Evolutionary conservation across 768 basidiomycete species (phyloP).

Genomic region (Imleria badia): DNA sequence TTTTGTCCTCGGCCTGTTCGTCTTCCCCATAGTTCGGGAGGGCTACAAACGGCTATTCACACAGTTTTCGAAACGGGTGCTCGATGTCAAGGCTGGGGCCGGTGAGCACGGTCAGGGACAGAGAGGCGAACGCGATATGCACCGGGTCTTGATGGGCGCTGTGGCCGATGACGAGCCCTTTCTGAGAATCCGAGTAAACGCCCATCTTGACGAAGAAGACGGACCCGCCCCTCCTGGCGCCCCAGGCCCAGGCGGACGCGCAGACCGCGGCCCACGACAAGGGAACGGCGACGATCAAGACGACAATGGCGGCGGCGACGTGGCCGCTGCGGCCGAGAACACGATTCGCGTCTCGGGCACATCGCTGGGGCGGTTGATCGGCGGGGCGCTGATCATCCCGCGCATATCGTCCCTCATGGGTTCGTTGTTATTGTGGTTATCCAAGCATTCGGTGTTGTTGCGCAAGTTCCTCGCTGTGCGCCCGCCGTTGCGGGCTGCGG

Average conservation of each 20-base stretch:
- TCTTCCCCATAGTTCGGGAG: slow-evolving; percentile 47
- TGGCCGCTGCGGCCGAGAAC: slow-evolving; percentile 54
- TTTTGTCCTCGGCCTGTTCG: slow-evolving; percentile 50
- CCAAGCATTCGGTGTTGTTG: slow-evolving; percentile 35
- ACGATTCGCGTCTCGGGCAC: slow-evolving; percentile 56
- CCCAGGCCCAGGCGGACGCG: slow-evolving; percentile 10
- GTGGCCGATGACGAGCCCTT: slow-evolving; percentile 30
- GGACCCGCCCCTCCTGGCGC: slow-evolving; percentile 13
- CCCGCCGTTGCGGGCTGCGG: slow-evolving; percentile 11
- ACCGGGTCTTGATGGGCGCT: slow-evolving; percentile 23
- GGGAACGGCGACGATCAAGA: slow-evolving; percentile 16
- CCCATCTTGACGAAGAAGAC: slow-evolving; percentile 34
- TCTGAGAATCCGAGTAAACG: slow-evolving; percentile 31
- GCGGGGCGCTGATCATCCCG: slow-evolving; percentile 69
- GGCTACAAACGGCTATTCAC: slow-evolving; percentile 44
- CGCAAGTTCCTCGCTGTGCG: slow-evolving; percentile 27
- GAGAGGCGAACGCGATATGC: slow-evolving; percentile 20
- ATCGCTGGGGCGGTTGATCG: slow-evolving; percentile 64
- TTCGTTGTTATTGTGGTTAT: slow-evolving; percentile 51
- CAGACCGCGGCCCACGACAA: slow-evolving; percentile 12
- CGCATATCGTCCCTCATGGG: slow-evolving; percentile 69
- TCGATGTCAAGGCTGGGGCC: slow-evolving; percentile 35
- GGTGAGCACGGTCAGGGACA: slow-evolving; percentile 11
- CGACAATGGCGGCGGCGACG: slow-evolving; percentile 25
- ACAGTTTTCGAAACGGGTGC: slow-evolving; percentile 41